These are phyloP conservation scores for Exophiala bonariae DNA, from an alignment of 2,329 filamentous ascomycete species.

Conservation along the genomic window DNA sequence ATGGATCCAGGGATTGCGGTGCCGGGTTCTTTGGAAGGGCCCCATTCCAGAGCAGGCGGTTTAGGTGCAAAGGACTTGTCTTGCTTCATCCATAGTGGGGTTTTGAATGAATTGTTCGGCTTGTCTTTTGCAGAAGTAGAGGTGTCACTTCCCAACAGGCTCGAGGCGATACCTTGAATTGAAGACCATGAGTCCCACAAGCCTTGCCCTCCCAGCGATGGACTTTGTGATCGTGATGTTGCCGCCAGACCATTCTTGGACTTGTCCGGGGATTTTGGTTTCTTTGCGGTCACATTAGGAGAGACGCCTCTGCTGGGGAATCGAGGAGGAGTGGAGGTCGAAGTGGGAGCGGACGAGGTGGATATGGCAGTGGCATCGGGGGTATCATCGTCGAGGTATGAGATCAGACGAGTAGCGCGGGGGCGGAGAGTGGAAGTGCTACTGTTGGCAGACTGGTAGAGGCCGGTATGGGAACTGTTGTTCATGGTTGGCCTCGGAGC, in stretches of 20 bases:
- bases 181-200: constrained; percentile 50
- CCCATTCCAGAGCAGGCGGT: constrained; percentile 36
- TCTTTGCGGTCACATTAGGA: constrained; percentile 34
- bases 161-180: constrained; percentile 48
- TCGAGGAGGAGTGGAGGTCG: constrained; percentile 31
- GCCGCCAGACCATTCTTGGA: constrained; percentile 8
- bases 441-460: constrained; percentile 23
- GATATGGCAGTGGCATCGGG: constrained; percentile 21
- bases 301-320: constrained; percentile 42
- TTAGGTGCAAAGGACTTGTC: constrained; percentile 34
- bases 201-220: constrained; percentile 17
- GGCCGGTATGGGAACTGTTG: constrained; percentile 23
- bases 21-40: constrained; percentile 33
- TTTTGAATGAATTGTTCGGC: constrained; percentile 17
- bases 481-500: constrained; percentile 26
- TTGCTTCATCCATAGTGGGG: constrained; percentile 24
- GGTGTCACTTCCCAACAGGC: constrained; percentile 45
- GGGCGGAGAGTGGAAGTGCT: constrained; percentile 42
- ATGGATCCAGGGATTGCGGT: constrained; percentile 34
- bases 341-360: constrained; percentile 29
- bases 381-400: constrained; percentile 40
- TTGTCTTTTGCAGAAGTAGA: constrained; percentile 31
- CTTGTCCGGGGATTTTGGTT: constrained; percentile 19
- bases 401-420: constrained; percentile 44
- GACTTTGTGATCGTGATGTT: constrained; percentile 4